Conservation (phyloP, 108 stramenopile genomes). For the Halocafeteria seosinensis region DNA sequence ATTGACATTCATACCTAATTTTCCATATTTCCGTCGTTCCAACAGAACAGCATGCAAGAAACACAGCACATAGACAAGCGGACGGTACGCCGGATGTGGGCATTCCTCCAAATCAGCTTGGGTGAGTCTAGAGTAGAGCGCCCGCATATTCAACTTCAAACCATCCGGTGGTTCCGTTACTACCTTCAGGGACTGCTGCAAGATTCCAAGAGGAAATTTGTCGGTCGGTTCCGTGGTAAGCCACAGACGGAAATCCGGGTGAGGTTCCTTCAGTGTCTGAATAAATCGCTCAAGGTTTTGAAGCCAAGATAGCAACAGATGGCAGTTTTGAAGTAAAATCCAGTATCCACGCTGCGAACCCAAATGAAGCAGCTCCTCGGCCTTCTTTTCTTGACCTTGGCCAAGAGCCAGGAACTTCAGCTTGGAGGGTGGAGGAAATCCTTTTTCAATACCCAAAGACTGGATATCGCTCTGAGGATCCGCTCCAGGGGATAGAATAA, state of each 20-base stretch:
- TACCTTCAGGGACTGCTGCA: slow-evolving; percentile 49
- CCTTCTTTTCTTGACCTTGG: slow-evolving; percentile 48
- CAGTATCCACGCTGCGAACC: slow-evolving; percentile 45
- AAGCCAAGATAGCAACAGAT: slow-evolving; percentile 47
- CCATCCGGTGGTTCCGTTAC: slow-evolving; percentile 57
- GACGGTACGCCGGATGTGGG: slow-evolving; percentile 45
- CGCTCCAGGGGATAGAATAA: slow-evolving; percentile 46
- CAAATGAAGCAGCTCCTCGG: slow-evolving; percentile 42
- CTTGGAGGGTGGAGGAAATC: slow-evolving; percentile 22
- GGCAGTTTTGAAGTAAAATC: slow-evolving; percentile 53
- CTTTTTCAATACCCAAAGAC: slow-evolving; percentile 36
- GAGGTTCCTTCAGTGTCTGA: slow-evolving; percentile 25
- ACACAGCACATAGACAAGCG: slow-evolving; percentile 43
- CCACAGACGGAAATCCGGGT: slow-evolving; percentile 47
- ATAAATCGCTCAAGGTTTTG: slow-evolving; percentile 39
- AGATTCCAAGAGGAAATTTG: slow-evolving; percentile 50
- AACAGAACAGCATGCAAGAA: slow-evolving; percentile 51
- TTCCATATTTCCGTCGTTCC: slow-evolving; percentile 52
- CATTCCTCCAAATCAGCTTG: slow-evolving; percentile 37
- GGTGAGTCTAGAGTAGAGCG: slow-evolving; percentile 37
- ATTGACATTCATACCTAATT: slow-evolving; percentile 51
- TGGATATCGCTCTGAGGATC: slow-evolving; percentile 51
- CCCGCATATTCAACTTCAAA: slow-evolving; percentile 51
- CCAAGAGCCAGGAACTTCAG: slow-evolving; percentile 30
- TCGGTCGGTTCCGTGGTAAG: slow-evolving; percentile 55